Evolutionary conservation across 2,329 filamentous ascomycete species (phyloP), one percentile per base, ranked within the genome.

Genomic region (Alternaria burnsii): DNA sequence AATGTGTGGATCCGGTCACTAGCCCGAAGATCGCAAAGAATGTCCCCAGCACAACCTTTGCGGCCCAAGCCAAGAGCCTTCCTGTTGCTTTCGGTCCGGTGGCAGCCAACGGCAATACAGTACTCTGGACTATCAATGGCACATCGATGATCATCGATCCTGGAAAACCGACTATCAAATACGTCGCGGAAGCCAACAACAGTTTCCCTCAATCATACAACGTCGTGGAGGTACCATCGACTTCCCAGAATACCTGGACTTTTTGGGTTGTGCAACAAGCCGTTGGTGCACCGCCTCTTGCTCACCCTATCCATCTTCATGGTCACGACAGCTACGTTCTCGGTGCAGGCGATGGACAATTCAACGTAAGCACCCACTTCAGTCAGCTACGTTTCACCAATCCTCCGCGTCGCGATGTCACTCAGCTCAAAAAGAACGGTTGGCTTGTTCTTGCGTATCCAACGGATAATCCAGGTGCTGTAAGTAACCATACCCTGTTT

Each of bases 381-480:
- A 55, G 40, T n/a, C 65, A 68, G 2, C 66, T 82, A 3, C 71
- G 69, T 18, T 78, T 78, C 61, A 62, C 47, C 8, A 78, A 79
- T 28, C 78, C 78, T 10, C 63, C 72, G 14, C 73, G 78, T 26
- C 71, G 78, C 10, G 78, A 80, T 51, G 74, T 76, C 5, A 67
- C 70, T 18, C 63, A 74, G 34, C 68, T 79, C 5, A 76, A 68
- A 0, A 66, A 55, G 4, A 55, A 55, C 3, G 78, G 77, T 6
- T 82, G 82, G 70, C 81, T 80, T 11, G 82, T 86, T 22, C 71
- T 87, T 38, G 83, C 84, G 38, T 85, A 85, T 71, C 70, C 75
- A 48, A 82, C 82, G 2, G 77, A 80, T 53, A 86, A 86, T 68
- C 84, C 85, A 3, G 85, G 85, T 20, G 71, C 72, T 14, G 46